These are phyloP conservation scores for Paecilomyces fulvus DNA, from an alignment of 2,329 filamentous ascomycete genomes.

Conservation along the genomic window DNA sequence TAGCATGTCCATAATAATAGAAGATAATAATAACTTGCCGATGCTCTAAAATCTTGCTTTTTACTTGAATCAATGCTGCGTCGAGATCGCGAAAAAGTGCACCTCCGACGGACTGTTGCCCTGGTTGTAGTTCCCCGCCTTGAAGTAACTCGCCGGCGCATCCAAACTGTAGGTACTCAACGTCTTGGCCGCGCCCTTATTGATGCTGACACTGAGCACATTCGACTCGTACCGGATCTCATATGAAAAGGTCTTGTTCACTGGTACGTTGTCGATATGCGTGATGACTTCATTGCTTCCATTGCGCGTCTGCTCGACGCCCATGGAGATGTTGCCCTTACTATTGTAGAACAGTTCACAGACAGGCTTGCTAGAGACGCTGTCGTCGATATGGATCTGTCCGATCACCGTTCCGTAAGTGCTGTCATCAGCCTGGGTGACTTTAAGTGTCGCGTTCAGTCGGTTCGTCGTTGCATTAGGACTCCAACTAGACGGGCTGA, in stretches of 20 bases:
- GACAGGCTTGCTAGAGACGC: conserved; percentile 31
- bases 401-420: conserved; percentile 31
- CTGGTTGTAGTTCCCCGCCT: conserved; percentile 33
- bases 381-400: conserved; percentile 33
- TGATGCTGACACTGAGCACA: conserved; percentile 23
- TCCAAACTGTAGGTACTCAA: conserved; percentile 21
- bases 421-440: conserved; percentile 23
- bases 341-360: conserved; percentile 33
- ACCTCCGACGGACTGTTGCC: conserved; percentile 7
- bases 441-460: conserved; percentile 23
- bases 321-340: conserved; percentile 27
- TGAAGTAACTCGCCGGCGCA: conserved; percentile 29
- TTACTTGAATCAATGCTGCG: neutral
- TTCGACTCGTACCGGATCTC: conserved; percentile 29
- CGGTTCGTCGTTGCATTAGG: conserved; percentile 24
- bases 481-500: conserved; percentile 20
- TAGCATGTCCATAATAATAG: neutral
- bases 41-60: neutral
- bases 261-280: conserved; percentile 22
- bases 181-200: conserved; percentile 15
- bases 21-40: no score
- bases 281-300: conserved; percentile 25
- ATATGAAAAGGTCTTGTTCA: conserved; percentile 28
- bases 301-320: conserved; percentile 29
- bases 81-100: neutral